These are phyloP conservation scores for Hypholoma sublateritium DNA, from an alignment of 768 basidiomycete species.

Conservation along the genomic window DNA sequence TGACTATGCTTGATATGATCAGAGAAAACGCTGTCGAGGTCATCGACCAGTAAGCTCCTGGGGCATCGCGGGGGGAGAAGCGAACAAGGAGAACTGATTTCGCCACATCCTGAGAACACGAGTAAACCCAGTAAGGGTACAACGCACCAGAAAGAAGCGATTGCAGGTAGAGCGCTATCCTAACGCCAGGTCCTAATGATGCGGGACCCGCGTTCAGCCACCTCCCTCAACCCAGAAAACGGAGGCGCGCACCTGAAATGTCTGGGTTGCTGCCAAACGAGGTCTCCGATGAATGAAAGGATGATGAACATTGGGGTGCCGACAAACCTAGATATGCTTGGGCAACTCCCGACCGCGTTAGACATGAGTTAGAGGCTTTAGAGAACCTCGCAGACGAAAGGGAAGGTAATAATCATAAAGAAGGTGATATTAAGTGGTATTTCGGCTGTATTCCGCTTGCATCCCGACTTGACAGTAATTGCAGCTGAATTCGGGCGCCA, in stretches of 20 bases:
- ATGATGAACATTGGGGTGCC: too few species aligned
- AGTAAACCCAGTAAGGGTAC: background rate
- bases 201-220: background rate
- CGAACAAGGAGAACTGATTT: constrained; percentile 24
- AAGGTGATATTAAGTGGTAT: too few species aligned
- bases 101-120: background rate
- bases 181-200: constrained; percentile 23
- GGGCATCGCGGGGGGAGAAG: constrained; percentile 25
- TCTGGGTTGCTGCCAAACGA: constrained; percentile 17
- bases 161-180: constrained; percentile 24
- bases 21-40: constrained; percentile 25
- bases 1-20: constrained; percentile 24
- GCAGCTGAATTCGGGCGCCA: too few species aligned
- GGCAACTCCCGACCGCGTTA: background rate
- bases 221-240: background rate
- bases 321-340: background rate
- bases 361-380: too few species aligned
- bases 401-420: too few species aligned
- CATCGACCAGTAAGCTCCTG: constrained; percentile 28
- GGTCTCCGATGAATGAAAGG: background rate
- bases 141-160: constrained; percentile 22
- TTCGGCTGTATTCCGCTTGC: too few species aligned
- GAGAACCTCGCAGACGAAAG: too few species aligned
- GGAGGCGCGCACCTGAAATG: constrained; percentile 18
- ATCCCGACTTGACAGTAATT: too few species aligned